Percentiles rank a stretch among this genome's conserved stretches.
These are phyloP conservation scores for Dipodascus albidus DNA, from an alignment of 805 yeast species.

Conservation along the genomic window DNA sequence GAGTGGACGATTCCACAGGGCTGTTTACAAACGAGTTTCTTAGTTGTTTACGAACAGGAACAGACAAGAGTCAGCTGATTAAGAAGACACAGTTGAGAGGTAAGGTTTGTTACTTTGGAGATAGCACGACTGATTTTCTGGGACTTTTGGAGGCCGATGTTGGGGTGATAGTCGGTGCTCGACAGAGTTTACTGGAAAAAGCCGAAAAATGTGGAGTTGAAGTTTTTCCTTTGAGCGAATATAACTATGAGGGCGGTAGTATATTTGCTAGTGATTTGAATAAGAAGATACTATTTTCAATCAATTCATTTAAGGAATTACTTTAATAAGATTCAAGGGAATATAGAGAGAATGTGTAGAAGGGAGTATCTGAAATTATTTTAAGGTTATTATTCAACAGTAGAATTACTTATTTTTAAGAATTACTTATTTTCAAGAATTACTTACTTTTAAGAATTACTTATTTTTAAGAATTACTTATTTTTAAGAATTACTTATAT, in stretches of 20 bases:
- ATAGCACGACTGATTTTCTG: constrained; percentile 48
- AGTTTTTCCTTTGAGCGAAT: neutral
- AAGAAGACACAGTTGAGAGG: constrained; percentile 11
- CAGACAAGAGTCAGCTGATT: constrained; percentile 34
- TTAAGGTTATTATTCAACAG: too few species aligned
- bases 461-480: too few species aligned
- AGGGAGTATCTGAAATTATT: too few species aligned
- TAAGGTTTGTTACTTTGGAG: constrained; percentile 42
- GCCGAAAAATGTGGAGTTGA: neutral
- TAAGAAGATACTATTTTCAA: neutral
- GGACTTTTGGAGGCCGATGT: constrained; percentile 36
- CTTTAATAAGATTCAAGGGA: neutral
- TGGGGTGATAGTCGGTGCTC: constrained; percentile 33
- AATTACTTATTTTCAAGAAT: too few species aligned
- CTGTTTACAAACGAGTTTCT: constrained; percentile 9
- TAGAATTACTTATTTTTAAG: too few species aligned
- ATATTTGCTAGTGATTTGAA: neutral
- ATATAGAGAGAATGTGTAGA: too few species aligned
- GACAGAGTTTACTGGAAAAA: neutral
- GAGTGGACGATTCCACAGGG: constrained; percentile 25
- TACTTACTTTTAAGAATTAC: too few species aligned
- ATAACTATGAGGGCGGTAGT: neutral
- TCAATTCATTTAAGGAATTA: neutral
- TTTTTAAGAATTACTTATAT: too few species aligned
- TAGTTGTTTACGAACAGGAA: constrained; percentile 38